Conservation (phyloP, 768 basidiomycete genomes). For the Suillus hirtellus region DNA sequence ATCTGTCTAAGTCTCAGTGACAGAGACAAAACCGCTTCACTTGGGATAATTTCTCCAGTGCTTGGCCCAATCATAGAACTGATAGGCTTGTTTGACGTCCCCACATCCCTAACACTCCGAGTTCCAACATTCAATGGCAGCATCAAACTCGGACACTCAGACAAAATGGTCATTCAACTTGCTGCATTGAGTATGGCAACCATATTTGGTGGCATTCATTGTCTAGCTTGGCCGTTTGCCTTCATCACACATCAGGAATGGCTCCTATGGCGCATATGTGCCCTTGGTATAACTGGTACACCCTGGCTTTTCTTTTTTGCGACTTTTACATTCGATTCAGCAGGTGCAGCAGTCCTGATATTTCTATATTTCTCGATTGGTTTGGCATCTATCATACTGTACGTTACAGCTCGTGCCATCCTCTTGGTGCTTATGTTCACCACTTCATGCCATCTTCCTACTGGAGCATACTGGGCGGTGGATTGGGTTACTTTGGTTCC, state of each 20-base stretch:
- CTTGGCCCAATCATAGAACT: too few relatives aligned
- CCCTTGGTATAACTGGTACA: conserved; percentile 13
- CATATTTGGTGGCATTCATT: conserved; percentile 18
- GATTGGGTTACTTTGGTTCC: not conserved
- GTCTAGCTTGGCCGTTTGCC: conserved; percentile 21
- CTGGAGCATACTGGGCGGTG: not conserved
- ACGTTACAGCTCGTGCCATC: not conserved
- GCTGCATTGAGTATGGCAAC: conserved; percentile 9
- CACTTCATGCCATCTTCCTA: not conserved
- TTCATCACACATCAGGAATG: conserved; percentile 8
- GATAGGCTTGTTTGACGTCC: too few relatives aligned
- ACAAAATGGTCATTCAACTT: fast-evolving
- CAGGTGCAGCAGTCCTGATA: too few relatives aligned
- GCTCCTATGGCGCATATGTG: conserved; percentile 23
- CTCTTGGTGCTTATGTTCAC: not conserved
- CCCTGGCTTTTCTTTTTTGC: not conserved
- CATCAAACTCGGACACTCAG: not conserved
- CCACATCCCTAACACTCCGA: not conserved
- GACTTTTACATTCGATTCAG: too few relatives aligned
- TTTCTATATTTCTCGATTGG: too few relatives aligned
- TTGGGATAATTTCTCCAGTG: fast-evolving
- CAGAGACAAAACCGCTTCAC: too few relatives aligned
- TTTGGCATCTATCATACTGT: not conserved
- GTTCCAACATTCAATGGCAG: not conserved
- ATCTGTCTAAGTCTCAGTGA: not conserved